A percentile compares a stretch with the other conserved stretches of the same genome.
Evolutionary conservation across 305 asterid species (phyloP).

Genomic region (Coffea humblotiana): DNA sequence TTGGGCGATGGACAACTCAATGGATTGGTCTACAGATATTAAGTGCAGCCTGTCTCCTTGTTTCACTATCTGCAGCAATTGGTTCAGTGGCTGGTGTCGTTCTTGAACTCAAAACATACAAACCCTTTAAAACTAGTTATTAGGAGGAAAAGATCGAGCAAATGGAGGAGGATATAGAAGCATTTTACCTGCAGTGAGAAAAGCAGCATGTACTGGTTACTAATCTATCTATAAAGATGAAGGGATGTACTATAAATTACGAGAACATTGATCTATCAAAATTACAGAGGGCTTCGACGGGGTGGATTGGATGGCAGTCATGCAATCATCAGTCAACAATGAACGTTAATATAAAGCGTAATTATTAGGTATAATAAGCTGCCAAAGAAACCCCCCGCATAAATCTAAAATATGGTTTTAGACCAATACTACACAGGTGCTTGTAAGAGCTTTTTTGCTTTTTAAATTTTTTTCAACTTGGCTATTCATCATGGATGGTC

Average conservation of each 20-base stretch:
- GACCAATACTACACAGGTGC: too few relatives aligned
- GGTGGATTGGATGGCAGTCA: not conserved
- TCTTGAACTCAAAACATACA: conserved; percentile 62
- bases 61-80: conserved; percentile 65
- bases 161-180: not conserved
- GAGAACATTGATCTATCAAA: too few relatives aligned
- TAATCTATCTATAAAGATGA: too few relatives aligned
- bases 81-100: conserved; percentile 81
- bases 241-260: not conserved
- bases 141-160: conserved; percentile 1
- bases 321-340: not conserved
- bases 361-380: not conserved
- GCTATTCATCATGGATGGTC: too few relatives aligned
- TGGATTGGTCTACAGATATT: conserved; percentile 63
- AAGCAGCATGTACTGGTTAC: not conserved
- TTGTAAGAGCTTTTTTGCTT: too few relatives aligned
- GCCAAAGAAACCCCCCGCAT: not conserved
- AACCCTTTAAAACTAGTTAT: conserved; percentile 54
- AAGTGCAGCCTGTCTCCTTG: conserved; percentile 56
- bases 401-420: too few relatives aligned
- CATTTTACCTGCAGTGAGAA: not conserved
- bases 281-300: too few relatives aligned
- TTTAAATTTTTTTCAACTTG: too few relatives aligned
- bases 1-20: conserved; percentile 58
- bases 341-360: not conserved